These are phyloP conservation scores for Rubia peregrina DNA, from an alignment of 305 asterid species.

Conservation along the genomic window DNA sequence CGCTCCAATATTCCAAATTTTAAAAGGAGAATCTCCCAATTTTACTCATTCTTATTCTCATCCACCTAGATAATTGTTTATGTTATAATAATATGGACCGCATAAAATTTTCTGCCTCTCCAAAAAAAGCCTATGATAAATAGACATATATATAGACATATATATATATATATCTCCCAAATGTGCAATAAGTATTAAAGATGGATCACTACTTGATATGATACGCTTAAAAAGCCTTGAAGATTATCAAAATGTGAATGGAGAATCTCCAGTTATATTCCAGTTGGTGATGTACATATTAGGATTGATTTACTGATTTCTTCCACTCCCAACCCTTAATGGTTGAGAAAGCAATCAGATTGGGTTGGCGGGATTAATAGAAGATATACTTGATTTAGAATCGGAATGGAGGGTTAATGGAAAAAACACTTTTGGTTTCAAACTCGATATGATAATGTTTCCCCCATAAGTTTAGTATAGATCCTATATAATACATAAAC, in stretches of 20 bases:
- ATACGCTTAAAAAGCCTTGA: conserved; percentile 14
- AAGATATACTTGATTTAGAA: too few species aligned
- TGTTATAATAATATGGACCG: not conserved
- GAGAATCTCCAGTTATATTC: conserved; percentile 27
- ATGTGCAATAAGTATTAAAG: not conserved
- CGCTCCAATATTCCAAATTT: too few species aligned
- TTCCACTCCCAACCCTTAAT: too few species aligned
- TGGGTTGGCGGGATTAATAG: too few species aligned
- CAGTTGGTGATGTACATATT: conserved; percentile 18
- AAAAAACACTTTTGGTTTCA: too few species aligned
- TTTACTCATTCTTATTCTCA: not conserved
- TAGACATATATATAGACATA: not conserved
- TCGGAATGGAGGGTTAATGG: too few species aligned
- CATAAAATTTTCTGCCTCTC: not conserved
- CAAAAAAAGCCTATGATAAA: not conserved
- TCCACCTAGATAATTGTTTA: not conserved
- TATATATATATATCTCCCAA: too few species aligned
- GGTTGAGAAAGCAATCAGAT: too few species aligned
- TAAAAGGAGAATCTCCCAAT: not conserved
- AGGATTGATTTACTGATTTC: not conserved
- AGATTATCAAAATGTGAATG: conserved; percentile 9
- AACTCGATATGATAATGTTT: too few species aligned
- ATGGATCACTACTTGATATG: conserved; percentile 7
- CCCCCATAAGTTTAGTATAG: too few species aligned
- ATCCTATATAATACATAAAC: too few species aligned